Conservation (phyloP, 2,329 filamentous ascomycete genomes). For the Trichoderma afroharzianum region DNA sequence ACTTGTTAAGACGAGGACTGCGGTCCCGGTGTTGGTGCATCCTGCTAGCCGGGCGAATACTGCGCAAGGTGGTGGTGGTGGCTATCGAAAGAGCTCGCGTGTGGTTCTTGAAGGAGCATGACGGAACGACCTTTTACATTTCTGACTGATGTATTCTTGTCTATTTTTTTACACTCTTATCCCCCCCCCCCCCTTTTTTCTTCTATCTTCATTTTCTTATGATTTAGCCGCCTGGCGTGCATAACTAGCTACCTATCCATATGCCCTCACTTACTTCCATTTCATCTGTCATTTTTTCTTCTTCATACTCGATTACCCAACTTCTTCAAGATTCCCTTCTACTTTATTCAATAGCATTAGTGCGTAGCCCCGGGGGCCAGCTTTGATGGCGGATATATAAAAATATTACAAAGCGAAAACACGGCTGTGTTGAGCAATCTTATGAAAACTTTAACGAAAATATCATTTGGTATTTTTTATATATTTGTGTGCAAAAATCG, state of each 20-base stretch:
- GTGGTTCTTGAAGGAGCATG: conserved; percentile 47
- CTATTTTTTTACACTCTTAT: background rate
- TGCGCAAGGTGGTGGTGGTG: conserved; percentile 31
- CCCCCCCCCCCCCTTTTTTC: too few relatives aligned
- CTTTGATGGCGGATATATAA: background rate
- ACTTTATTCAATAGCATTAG: background rate
- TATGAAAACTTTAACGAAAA: background rate
- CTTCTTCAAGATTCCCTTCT: background rate
- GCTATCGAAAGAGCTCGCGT: conserved; percentile 51
- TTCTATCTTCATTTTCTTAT: background rate
- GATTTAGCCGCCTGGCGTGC: background rate
- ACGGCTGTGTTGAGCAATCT: background rate
- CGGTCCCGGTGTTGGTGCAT: conserved; percentile 46
- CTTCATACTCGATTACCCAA: background rate
- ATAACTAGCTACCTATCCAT: background rate
- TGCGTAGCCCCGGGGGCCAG: conserved; percentile 7
- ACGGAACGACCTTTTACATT: background rate
- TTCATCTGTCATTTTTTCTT: background rate
- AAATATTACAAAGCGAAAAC: background rate
- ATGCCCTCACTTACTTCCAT: background rate
- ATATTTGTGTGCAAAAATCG: background rate
- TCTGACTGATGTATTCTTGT: conserved; percentile 9
- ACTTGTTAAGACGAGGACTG: conserved; percentile 36
- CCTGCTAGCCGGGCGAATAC: conserved; percentile 29
- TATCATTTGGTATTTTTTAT: conserved; percentile 2